A percentile compares a stretch with the other conserved stretches of the same genome.
Evolutionary conservation across 176 grass and related monocot genomes (phyloP).

Genomic region (Oropetium thomaeum): DNA sequence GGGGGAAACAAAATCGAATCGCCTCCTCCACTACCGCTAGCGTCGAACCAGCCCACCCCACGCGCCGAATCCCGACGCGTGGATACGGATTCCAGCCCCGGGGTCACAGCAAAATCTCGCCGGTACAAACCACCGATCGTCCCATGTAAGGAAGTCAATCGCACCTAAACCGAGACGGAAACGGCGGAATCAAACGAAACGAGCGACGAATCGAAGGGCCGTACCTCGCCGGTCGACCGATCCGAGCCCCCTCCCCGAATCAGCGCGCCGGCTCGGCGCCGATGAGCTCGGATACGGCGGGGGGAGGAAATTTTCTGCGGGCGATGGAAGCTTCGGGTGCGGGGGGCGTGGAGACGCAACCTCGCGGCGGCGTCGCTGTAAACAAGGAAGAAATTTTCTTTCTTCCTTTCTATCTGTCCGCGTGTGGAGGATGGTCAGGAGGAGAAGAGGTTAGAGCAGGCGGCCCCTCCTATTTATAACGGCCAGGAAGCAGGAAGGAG

Average conservation of each 20-base stretch:
- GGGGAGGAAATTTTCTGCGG: background rate
- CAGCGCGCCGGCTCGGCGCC: background rate
- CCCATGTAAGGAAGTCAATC: background rate
- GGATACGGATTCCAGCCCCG: background rate
- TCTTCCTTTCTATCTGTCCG: too few relatives aligned
- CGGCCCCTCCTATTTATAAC: slow-evolving; percentile 30
- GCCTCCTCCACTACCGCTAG: background rate
- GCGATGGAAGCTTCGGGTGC: slow-evolving; percentile 14
- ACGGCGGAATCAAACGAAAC: background rate
- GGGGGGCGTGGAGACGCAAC: background rate
- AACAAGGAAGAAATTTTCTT: background rate
- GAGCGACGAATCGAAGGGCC: background rate
- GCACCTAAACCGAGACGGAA: background rate
- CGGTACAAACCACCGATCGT: background rate
- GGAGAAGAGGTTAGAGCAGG: background rate
- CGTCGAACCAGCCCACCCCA: too few relatives aligned
- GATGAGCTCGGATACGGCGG: background rate
- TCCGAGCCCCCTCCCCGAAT: background rate
- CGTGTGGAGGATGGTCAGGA: background rate
- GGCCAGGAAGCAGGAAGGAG: background rate
- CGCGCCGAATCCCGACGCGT: background rate
- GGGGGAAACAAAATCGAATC: background rate
- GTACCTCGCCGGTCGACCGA: slow-evolving; percentile 14
- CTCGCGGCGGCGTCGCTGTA: background rate
- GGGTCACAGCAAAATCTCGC: background rate